These are phyloP conservation scores for Kwoniella shivajii DNA, from an alignment of 1,284 basidiomycete species.

Conservation along the genomic window DNA sequence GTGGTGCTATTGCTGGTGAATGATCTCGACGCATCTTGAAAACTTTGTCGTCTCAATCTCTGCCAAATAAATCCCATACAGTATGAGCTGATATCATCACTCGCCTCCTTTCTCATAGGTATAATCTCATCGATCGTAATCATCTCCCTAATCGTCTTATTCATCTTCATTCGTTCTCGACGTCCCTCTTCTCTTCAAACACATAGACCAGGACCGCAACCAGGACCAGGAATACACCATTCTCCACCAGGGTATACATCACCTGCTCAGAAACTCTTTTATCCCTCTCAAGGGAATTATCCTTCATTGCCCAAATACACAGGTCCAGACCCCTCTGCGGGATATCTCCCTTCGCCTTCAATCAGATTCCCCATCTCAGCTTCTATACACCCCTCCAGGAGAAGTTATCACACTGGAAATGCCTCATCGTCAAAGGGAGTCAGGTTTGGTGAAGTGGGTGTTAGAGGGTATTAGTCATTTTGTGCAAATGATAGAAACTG, in stretches of 20 bases:
- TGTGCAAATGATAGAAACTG: neutral
- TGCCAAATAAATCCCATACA: neutral
- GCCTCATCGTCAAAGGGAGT: slow-evolving; percentile 9
- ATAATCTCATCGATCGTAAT: slow-evolving; percentile 12
- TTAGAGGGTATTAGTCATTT: slow-evolving; percentile 10
- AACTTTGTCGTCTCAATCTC: neutral
- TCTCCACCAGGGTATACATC: slow-evolving; percentile 12
- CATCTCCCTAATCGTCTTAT: slow-evolving; percentile 8
- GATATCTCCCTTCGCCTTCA: neutral
- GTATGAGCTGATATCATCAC: slow-evolving; percentile 15
- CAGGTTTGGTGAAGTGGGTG: slow-evolving; percentile 22
- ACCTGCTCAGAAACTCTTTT: neutral
- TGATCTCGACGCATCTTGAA: neutral
- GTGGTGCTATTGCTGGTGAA: slow-evolving; percentile 24
- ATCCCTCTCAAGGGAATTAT: neutral
- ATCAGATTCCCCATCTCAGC: neutral
- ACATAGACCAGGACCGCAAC: neutral
- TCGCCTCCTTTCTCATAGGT: slow-evolving; percentile 5
- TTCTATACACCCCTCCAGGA: neutral
- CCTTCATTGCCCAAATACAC: slow-evolving; percentile 1
- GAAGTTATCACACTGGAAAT: neutral
- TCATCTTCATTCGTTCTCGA: slow-evolving; percentile 8
- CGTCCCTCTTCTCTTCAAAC: neutral
- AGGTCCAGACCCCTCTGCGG: neutral
- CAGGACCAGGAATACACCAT: neutral